These are phyloP conservation scores for Aristolochia californica DNA, from an alignment of 164 flowering plant species.

Conservation along the genomic window DNA sequence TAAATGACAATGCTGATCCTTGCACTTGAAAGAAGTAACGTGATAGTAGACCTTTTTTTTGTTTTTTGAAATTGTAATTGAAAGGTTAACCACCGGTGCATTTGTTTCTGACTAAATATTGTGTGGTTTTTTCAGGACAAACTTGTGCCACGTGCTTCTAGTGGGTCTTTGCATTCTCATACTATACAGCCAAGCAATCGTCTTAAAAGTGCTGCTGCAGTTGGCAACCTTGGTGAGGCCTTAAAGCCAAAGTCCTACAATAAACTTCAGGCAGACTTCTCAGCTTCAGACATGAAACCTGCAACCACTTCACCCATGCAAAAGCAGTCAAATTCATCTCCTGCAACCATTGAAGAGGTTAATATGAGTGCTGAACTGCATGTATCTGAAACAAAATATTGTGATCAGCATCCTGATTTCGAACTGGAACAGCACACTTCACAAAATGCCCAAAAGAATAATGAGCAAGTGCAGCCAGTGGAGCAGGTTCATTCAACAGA, in stretches of 20 bases:
- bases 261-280: slow-evolving; percentile 14
- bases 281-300: slow-evolving; percentile 15
- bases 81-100: not conserved
- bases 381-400: slow-evolving; percentile 14
- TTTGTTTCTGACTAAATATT: not conserved
- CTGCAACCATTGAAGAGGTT: slow-evolving; percentile 10
- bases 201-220: slow-evolving; percentile 12
- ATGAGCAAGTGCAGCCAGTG: too few species aligned
- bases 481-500: too few species aligned
- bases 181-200: slow-evolving; percentile 13
- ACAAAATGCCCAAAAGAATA: too few species aligned
- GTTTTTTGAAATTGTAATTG: too few species aligned
- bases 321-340: slow-evolving; percentile 16
- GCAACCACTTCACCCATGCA: slow-evolving; percentile 14
- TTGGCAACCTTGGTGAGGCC: slow-evolving; percentile 18
- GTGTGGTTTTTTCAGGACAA: slow-evolving; percentile 13
- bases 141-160: slow-evolving; percentile 18
- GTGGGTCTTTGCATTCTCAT: slow-evolving; percentile 18
- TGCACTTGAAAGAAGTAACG: not conserved
- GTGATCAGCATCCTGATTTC: too few species aligned
- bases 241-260: slow-evolving; percentile 24
- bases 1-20: not conserved
- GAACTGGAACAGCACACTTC: too few species aligned
- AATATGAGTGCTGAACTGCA: slow-evolving; percentile 6
- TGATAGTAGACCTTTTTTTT: too few species aligned